Percentiles rank a stretch among this genome's conserved stretches.
These are phyloP conservation scores for Colletotrichum tamarilloi DNA, from an alignment of 2,329 filamentous ascomycete genomes.

Conservation along the genomic window DNA sequence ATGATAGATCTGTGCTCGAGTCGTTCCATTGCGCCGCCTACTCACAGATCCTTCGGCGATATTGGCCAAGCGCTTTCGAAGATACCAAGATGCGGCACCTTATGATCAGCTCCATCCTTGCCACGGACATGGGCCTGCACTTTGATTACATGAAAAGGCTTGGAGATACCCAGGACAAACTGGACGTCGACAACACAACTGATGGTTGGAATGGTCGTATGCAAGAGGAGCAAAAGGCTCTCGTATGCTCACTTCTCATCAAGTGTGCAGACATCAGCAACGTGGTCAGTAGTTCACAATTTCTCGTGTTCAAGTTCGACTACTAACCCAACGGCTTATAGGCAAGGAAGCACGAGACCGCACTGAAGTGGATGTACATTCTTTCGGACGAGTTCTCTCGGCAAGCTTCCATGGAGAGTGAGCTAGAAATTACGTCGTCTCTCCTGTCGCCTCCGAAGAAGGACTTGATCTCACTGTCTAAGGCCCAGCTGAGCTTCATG, in stretches of 20 bases:
- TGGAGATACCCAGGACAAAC: conserved; percentile 81
- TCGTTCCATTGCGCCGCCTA: conserved; percentile 98
- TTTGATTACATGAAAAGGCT: conserved; percentile 96
- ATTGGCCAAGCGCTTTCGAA: conserved; percentile 88
- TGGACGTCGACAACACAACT: conserved; percentile 73
- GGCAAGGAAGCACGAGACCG: conserved; percentile 86
- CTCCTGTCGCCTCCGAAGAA: conserved; percentile 87
- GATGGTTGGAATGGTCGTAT: conserved; percentile 83
- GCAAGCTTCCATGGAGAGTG: conserved; percentile 90
- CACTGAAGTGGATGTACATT: conserved; percentile 89
- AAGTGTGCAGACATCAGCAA: conserved; percentile 99
- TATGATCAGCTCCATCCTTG: conserved; percentile 97
- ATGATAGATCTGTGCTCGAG: conserved; percentile 95
- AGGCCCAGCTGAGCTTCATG: conserved; percentile 96
- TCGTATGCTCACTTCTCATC: conserved; percentile 92
- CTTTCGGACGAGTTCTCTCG: conserved; percentile 96
- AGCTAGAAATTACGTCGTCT: conserved; percentile 88
- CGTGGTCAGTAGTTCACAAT: conserved; percentile 72
- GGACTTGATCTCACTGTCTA: conserved; percentile 83
- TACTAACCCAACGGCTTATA: conserved; percentile 49
- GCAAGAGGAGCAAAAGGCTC: conserved; percentile 78
- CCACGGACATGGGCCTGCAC: conserved; percentile 97
- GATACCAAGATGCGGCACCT: conserved; percentile 84
- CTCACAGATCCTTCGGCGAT: conserved; percentile 90
- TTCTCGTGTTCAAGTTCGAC: background rate